These are phyloP conservation scores for Paspalum notatum DNA, from an alignment of 176 grass and related monocot genomes.

Conservation along the genomic window DNA sequence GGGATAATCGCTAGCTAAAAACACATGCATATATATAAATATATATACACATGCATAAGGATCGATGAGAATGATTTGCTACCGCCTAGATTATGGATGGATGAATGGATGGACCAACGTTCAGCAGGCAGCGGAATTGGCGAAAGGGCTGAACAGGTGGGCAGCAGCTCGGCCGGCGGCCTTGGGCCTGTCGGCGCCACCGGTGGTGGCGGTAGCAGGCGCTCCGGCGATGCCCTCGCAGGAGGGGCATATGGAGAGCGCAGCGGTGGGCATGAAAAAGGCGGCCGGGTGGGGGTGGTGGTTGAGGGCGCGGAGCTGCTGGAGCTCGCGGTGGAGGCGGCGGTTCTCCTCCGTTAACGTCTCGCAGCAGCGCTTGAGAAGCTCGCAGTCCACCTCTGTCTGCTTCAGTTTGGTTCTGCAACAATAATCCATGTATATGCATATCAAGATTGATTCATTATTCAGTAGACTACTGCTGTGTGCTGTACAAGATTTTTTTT, in stretches of 20 bases:
- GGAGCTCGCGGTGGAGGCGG: slow-evolving; percentile 70
- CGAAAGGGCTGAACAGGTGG: slow-evolving; percentile 47
- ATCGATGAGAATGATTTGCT: not conserved
- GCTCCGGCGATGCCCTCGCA: slow-evolving; percentile 47
- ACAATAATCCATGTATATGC: not conserved
- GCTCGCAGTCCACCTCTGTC: slow-evolving; percentile 74
- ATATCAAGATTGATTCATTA: not conserved
- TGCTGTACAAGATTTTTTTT: not conserved
- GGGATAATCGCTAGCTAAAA: not conserved
- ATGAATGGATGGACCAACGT: not conserved
- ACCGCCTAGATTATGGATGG: not conserved
- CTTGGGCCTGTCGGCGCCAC: too few species aligned
- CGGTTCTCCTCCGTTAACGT: slow-evolving; percentile 81
- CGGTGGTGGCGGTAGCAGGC: not conserved
- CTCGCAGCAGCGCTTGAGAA: slow-evolving; percentile 74
- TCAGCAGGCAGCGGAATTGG: slow-evolving; percentile 54
- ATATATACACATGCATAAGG: not conserved
- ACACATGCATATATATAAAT: not conserved
- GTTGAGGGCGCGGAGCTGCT: slow-evolving; percentile 60
- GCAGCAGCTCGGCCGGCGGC: not conserved
- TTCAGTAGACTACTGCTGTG: not conserved
- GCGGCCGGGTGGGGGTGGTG: slow-evolving; percentile 19
- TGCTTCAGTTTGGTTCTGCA: slow-evolving; percentile 89
- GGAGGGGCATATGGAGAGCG: slow-evolving; percentile 64
- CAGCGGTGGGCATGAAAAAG: slow-evolving; percentile 52